Percentiles rank a stretch among this genome's conserved stretches.
These are phyloP conservation scores for Caryopteris hybrid DNA, from an alignment of 305 asterid genomes.

Conservation along the genomic window DNA sequence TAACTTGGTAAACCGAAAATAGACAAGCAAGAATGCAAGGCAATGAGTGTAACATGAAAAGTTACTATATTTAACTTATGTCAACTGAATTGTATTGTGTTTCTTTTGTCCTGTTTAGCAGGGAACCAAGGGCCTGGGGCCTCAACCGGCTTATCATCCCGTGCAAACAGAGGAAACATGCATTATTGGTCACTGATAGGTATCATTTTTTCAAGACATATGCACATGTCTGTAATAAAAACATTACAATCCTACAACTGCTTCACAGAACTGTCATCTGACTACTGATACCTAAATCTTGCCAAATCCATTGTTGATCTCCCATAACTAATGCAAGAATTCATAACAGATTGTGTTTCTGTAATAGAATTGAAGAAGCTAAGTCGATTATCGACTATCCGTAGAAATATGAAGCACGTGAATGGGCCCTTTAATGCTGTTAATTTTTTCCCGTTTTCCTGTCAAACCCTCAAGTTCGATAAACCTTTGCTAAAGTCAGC, in stretches of 20 bases:
- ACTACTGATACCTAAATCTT: conserved; percentile 7
- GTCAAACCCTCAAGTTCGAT: no score
- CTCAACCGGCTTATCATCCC: conserved; percentile 10
- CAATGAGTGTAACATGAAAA: background rate
- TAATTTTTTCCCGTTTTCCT: no score
- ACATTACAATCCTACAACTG: conserved; percentile 24
- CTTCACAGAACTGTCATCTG: conserved; percentile 14
- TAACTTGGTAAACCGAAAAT: background rate
- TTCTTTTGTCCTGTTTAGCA: conserved; percentile 16
- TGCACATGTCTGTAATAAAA: conserved; percentile 43
- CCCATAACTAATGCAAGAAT: conserved; percentile 18
- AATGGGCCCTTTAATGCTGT: no score
- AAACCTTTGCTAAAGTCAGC: no score
- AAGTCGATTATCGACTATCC: no score
- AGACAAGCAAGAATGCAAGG: conserved; percentile 9
- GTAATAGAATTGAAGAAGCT: background rate
- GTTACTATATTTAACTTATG: background rate
- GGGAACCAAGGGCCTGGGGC: conserved; percentile 20
- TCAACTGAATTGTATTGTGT: conserved; percentile 1
- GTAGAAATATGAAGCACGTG: no score
- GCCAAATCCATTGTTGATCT: conserved; percentile 14
- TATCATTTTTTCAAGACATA: conserved; percentile 23
- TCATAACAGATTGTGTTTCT: background rate
- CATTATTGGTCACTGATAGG: conserved; percentile 24
- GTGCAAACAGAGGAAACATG: conserved; percentile 11